phyloP scores from a whole-genome alignment of 1,284 basidiomycete species.

The Ganoderma lucidum region DNA sequence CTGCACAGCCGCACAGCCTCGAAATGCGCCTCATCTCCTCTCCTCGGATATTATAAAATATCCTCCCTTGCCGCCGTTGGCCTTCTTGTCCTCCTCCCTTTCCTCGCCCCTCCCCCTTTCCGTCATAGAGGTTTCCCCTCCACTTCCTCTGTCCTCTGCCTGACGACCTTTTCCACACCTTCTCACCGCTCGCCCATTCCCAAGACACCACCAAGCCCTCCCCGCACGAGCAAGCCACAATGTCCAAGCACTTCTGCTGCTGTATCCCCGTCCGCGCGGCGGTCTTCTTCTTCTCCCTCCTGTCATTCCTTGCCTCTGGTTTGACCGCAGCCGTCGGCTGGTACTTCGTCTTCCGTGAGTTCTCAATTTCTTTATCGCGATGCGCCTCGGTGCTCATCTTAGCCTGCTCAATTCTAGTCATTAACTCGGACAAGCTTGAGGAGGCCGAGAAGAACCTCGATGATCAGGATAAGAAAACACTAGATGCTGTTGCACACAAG shows the following conservation, averaged over 20 bases:
- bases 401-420: slow-evolving; percentile 24
- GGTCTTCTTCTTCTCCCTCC: slow-evolving; percentile 62
- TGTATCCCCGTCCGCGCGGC: slow-evolving; percentile 68
- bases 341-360: slow-evolving; percentile 41
- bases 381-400: not conserved
- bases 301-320: slow-evolving; percentile 51
- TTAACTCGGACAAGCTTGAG: slow-evolving; percentile 32
- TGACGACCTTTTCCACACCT: slow-evolving; percentile 26
- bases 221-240: slow-evolving; percentile 17
- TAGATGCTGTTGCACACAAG: slow-evolving; percentile 25
- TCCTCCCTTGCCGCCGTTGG: slow-evolving; percentile 10
- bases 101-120: slow-evolving; percentile 13
- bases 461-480: slow-evolving; percentile 30
- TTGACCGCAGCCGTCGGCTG: slow-evolving; percentile 53
- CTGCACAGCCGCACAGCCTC: slow-evolving; percentile 11
- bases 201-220: not conserved
- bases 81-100: slow-evolving; percentile 5
- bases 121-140: slow-evolving; percentile 20
- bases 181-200: slow-evolving; percentile 13
- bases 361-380: not conserved
- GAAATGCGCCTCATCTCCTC: slow-evolving; percentile 13
- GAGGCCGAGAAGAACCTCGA: slow-evolving; percentile 32
- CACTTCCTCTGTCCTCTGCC: slow-evolving; percentile 18
- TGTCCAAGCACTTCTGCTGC: slow-evolving; percentile 58
- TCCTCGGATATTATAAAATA: slow-evolving; percentile 21